Evolutionary conservation across 768 basidiomycete species (phyloP).

Genomic region (Filobasidium floriforme): DNA sequence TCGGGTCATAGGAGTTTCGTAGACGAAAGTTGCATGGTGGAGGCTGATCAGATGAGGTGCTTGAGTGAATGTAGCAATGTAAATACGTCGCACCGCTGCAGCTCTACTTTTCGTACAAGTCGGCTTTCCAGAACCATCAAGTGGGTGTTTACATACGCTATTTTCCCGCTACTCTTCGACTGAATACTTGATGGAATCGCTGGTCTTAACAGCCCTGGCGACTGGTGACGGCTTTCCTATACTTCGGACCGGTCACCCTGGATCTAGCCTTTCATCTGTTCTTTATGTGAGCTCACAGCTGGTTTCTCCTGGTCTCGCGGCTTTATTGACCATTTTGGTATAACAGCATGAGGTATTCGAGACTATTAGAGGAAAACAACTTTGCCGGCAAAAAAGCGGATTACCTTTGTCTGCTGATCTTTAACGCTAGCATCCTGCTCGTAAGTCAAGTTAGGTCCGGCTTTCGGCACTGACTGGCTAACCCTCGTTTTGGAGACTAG

Average conservation of each 20-base stretch:
- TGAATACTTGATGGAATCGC: background rate
- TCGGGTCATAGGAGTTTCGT: background rate
- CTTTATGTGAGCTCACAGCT: conserved; percentile 70
- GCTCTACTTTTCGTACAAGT: conserved; percentile 83
- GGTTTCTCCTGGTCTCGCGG: background rate
- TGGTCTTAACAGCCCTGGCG: conserved; percentile 66
- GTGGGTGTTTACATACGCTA: conserved; percentile 49
- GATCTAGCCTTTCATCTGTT: conserved; percentile 96
- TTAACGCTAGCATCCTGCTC: conserved; percentile 76
- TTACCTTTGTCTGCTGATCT: conserved; percentile 86
- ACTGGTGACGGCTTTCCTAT: conserved; percentile 82
- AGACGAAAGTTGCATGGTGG: background rate
- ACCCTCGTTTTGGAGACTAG: conserved; percentile 44
- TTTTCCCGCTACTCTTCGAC: background rate
- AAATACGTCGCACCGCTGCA: conserved; percentile 83
- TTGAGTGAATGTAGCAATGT: conserved; percentile 61
- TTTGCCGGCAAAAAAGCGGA: conserved; percentile 86
- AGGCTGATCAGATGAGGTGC: conserved; percentile 11
- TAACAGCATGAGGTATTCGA: conserved; percentile 84
- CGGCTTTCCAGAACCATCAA: conserved; percentile 73
- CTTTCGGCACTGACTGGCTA: background rate
- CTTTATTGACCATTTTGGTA: background rate
- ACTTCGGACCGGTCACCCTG: conserved; percentile 85
- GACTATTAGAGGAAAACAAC: conserved; percentile 93
- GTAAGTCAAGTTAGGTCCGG: conserved; percentile 49